phyloP scores from a whole-genome alignment of 305 asterid species.

The Fraxinus baroniana region DNA sequence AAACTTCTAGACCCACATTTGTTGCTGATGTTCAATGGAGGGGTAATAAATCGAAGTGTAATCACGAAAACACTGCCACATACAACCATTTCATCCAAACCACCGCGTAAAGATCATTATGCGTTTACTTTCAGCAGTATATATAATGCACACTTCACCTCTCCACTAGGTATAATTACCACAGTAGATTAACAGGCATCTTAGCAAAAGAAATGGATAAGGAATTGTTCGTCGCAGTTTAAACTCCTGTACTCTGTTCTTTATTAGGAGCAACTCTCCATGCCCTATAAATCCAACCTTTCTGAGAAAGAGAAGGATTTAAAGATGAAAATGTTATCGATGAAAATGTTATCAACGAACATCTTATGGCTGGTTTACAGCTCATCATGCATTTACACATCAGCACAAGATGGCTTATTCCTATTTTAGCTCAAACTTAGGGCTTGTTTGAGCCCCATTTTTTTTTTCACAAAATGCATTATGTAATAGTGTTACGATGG shows the following conservation, averaged over 20 bases:
- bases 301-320: not conserved
- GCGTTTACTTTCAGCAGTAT: not conserved
- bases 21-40: conserved; percentile 6
- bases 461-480: no score
- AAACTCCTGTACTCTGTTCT: not conserved
- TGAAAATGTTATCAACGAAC: not conserved
- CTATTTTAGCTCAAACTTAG: not conserved
- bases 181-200: not conserved
- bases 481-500: no score
- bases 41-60: not conserved
- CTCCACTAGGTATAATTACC: not conserved
- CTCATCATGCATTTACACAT: not conserved
- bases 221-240: not conserved
- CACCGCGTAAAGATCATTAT: conserved; percentile 2
- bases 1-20: not conserved
- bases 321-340: no score
- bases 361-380: not conserved
- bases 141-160: not conserved
- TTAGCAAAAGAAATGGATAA: not conserved
- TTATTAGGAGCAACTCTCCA: not conserved
- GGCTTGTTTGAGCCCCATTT: no score
- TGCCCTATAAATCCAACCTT: not conserved
- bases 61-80: not conserved
- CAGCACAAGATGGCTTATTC: not conserved
- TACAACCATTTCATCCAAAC: conserved; percentile 11